These are phyloP conservation scores for Gastrodia elata DNA, from an alignment of 106 monocot species.

Conservation along the genomic window DNA sequence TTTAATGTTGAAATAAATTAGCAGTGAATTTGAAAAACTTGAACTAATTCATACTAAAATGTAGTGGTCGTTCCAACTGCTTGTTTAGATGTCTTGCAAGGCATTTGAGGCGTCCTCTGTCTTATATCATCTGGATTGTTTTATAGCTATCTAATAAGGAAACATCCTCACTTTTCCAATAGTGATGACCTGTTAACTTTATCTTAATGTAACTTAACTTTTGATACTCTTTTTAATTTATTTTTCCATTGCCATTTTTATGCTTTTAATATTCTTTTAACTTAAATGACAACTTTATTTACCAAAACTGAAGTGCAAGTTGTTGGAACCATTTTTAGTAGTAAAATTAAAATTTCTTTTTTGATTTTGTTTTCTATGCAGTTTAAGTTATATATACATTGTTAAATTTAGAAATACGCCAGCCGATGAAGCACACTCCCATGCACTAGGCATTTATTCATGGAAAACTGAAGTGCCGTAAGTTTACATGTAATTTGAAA, in stretches of 20 bases:
- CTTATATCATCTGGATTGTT: neutral
- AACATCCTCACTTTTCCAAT: neutral
- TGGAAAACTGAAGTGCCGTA: too few species aligned
- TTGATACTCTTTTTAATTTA: neutral
- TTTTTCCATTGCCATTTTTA: neutral
- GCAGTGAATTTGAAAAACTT: neutral
- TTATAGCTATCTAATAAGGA: neutral
- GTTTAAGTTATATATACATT: neutral
- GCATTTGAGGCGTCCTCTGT: neutral
- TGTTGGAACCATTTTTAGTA: neutral
- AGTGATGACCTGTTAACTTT: neutral
- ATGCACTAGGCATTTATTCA: neutral
- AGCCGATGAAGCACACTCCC: neutral
- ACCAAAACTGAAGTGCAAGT: neutral
- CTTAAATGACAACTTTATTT: neutral
- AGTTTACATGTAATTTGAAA: too few species aligned
- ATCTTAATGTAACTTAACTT: neutral
- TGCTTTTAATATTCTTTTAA: neutral
- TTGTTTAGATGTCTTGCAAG: neutral
- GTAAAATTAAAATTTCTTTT: neutral
- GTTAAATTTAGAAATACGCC: neutral
- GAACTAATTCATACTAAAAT: neutral
- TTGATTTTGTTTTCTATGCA: neutral
- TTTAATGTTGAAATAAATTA: neutral
- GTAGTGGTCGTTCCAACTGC: neutral